Base-by-base conservation (phyloP, 1,284 basidiomycete species). In the Ganoderma sinense region DNA sequence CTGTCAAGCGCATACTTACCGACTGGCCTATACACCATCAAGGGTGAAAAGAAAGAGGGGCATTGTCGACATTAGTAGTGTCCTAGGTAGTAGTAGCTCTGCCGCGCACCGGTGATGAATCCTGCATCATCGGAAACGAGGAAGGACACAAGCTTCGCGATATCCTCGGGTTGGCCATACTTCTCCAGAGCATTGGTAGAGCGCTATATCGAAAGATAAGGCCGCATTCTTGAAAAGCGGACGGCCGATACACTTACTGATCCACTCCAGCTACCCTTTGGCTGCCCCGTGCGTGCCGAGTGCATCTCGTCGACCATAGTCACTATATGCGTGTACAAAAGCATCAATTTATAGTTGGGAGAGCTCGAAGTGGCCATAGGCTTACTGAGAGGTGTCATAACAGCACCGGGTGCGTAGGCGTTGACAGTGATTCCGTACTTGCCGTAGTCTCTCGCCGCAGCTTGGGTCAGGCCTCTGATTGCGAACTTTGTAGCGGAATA, bases 191-290 rank as follows among this genome's bases (percentile, higher is more conserved):
- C 33, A 36, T 60, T 60, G 20, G 31, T 39, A 10, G 33, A 7
- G 13, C n/a, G 36, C 58, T 60, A 39, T n/a, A 60, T 23, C n/a
- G 5, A 23, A 10, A 55, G 39, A 41, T 6, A 60, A 26, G 0
- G 20, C 3, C 7, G 58, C 20, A 59, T 7, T 18, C 8, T 41
- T 6, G 10, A 4, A 14, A 13, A 16, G 4, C 6, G 23, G 23
- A 40, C 20, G 59, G 23, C 14, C 4, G 10, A 39, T n/a, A 13
- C 3, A 40, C 64, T 45, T 85, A 87, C 75, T 82, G 85, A 59
- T 84, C 85, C 73, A 82, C 85, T 73, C 85, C 86, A 64, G 77
- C 74, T 31, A 76, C 87, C 18, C 74, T 82, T 48, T 84, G 86
- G 85, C 75, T 77, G 36, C 71, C 76, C 63, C 82, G 81, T 70